These are phyloP conservation scores for Chaetomidium leptoderma DNA, from an alignment of 495 filamentous ascomycete genomes.

Conservation along the genomic window DNA sequence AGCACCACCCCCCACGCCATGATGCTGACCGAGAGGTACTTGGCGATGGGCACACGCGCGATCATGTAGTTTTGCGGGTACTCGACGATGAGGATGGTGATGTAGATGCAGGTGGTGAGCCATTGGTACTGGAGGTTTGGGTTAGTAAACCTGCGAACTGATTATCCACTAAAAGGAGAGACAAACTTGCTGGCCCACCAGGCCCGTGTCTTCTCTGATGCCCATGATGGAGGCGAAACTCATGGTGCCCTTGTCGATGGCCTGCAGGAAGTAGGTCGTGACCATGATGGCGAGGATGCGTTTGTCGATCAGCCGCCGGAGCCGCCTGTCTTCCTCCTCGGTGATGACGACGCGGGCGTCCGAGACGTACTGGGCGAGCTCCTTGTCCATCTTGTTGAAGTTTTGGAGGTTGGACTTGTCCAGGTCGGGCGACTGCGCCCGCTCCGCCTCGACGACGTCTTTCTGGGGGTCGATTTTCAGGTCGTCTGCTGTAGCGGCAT, in stretches of 20 bases:
- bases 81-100: slow-evolving; percentile 50
- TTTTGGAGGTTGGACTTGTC: slow-evolving; percentile 37
- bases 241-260: slow-evolving; percentile 69
- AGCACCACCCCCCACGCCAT: slow-evolving; percentile 55
- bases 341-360: slow-evolving; percentile 49
- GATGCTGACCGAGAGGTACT: slow-evolving; percentile 59
- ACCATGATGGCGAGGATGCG: slow-evolving; percentile 52
- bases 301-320: slow-evolving; percentile 49
- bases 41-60: slow-evolving; percentile 48
- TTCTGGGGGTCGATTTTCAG: slow-evolving; percentile 23
- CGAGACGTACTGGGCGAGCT: slow-evolving; percentile 59
- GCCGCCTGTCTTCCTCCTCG: slow-evolving; percentile 49
- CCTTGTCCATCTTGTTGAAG: slow-evolving; percentile 55
- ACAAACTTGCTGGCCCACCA: slow-evolving; percentile 49
- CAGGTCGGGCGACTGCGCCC: slow-evolving; percentile 2
- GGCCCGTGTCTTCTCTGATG: slow-evolving; percentile 50
- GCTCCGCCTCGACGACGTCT: slow-evolving; percentile 48
- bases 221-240: slow-evolving; percentile 69
- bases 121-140: slow-evolving; percentile 37
- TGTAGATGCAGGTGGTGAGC: slow-evolving; percentile 54
- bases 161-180: background rate
- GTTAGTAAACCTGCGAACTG: background rate
- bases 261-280: slow-evolving; percentile 64
- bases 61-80: slow-evolving; percentile 54
- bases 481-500: background rate